Evolutionary conservation across 441 rosid genomes (phyloP), one percentile per base, ranked within the genome.

Genomic region (Populus hybrid): DNA sequence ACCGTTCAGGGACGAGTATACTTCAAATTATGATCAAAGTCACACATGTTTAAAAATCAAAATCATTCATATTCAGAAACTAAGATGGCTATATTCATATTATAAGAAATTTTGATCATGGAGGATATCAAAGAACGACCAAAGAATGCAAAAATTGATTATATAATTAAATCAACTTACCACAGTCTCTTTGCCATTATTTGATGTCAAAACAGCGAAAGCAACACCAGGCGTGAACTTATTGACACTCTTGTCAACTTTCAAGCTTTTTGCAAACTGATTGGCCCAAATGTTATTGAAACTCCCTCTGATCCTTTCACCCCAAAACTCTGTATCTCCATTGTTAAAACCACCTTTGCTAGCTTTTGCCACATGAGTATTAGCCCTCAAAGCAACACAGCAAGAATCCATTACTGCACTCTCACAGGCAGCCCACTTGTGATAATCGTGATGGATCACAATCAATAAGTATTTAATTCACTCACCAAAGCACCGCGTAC

Each of bases 131-230:
- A 16, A 71, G 42, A 63, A 66, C 9, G 45, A 63, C 10, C 26
- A 1, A 23, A 12, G 7, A 35, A 16, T 9, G 3, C 21, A 50
- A 24, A 26, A 28, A 23, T 1, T 20, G 9, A 65, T 18, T 35
- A 33, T 7, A 20, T 1, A 7, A 36, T 2, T 33, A 71, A 64
- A 64, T 69, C 20, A 45, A 76, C 90, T 83, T 79, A 90, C 97
- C 89, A 90, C 74, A 69, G 88, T 65, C 56, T 88, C 94, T 69
- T 78, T 79, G 68, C 86, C 79, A 77, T 78, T 85, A 68, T 82
- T 75, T 61, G 97, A 89, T 72, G 95, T 93, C 56, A 89, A 83
- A 80, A 93, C 76, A 45, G 93, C 84, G 69, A 26, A 83, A 76
- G 88, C 84, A 76, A 76, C 83, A 59, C 88, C 90, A 1, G 88